A percentile compares a stretch with the other conserved stretches of the same genome.
Evolutionary conservation across 164 flowering plant species (phyloP).

Genomic region (Macadamia integrifolia): DNA sequence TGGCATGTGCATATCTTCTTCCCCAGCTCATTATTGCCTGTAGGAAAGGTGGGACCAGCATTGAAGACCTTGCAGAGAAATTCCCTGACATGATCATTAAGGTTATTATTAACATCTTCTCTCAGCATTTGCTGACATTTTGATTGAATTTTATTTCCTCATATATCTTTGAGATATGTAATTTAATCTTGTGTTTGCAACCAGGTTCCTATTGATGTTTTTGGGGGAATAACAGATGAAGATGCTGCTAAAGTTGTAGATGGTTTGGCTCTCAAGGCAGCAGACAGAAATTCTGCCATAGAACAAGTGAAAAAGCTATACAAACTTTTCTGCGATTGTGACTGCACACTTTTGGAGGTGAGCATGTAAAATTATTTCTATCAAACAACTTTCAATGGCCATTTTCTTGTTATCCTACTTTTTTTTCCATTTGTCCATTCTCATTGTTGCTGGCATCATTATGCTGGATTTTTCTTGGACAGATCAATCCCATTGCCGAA

Average conservation of each 20-base stretch:
- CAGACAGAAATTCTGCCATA: conserved; percentile 65
- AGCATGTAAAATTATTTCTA: conserved; percentile 13
- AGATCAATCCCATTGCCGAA: conserved; percentile 97
- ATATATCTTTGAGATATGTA: conserved; percentile 1
- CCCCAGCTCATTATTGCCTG: conserved; percentile 88
- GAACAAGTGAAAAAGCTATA: conserved; percentile 98
- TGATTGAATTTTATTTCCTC: not conserved
- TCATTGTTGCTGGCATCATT: not conserved
- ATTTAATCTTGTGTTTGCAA: conserved; percentile 5
- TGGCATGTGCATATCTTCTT: conserved; percentile 11
- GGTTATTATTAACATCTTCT: conserved; percentile 32
- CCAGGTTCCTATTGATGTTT: conserved; percentile 94
- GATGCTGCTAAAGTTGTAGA: conserved; percentile 99
- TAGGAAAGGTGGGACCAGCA: conserved; percentile 94
- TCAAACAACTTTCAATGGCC: not conserved
- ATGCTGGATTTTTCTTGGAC: conserved; percentile 13
- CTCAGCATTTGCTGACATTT: conserved; percentile 2
- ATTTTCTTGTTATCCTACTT: not conserved
- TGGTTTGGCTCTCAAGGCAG: conserved; percentile 79
- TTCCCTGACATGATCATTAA: conserved; percentile 93
- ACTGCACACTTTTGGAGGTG: conserved; percentile 94
- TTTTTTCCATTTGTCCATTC: not conserved
- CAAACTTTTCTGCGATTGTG: conserved; percentile 71
- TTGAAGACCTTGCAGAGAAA: conserved; percentile 98
- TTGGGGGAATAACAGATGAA: conserved; percentile 93